A percentile compares a stretch with the other conserved stretches of the same genome.
These are phyloP conservation scores for Metschnikowia henanensis DNA, from an alignment of 805 yeast genomes.

Conservation along the genomic window DNA sequence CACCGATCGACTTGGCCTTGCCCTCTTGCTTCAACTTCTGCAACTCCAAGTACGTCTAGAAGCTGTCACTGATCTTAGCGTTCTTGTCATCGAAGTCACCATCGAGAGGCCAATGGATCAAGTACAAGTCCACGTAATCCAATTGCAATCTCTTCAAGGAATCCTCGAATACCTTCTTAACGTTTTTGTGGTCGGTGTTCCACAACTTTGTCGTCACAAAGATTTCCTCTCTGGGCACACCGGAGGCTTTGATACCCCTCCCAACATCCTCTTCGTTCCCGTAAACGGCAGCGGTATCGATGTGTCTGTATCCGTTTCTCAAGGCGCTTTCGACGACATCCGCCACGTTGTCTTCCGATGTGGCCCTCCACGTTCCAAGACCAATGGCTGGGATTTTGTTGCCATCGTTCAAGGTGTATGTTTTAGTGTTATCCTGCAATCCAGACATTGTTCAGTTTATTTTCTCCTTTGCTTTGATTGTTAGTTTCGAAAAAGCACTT, in stretches of 20 bases:
- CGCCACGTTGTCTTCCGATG: constrained; percentile 49
- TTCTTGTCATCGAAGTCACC: constrained; percentile 27
- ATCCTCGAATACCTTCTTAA: constrained; percentile 53
- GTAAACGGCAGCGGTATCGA: constrained; percentile 18
- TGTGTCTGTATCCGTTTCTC: constrained; percentile 28
- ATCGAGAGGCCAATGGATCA: constrained; percentile 60
- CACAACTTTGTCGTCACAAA: constrained; percentile 74
- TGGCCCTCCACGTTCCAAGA: constrained; percentile 57
- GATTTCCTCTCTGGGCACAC: constrained; percentile 54
- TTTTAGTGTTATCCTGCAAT: constrained; percentile 12
- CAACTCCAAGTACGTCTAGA: constrained; percentile 38
- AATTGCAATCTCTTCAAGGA: constrained; percentile 59
- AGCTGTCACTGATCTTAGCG: constrained; percentile 25
- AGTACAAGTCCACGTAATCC: constrained; percentile 68
- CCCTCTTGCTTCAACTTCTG: constrained; percentile 56
- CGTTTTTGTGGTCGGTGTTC: constrained; percentile 55
- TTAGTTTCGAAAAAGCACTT: too few species aligned
- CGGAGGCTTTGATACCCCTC: constrained; percentile 16
- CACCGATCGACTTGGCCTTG: constrained; percentile 55
- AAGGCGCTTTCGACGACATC: constrained; percentile 60
- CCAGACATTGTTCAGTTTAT: constrained; percentile 6
- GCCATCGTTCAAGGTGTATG: constrained; percentile 15
- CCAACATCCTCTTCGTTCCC: constrained; percentile 19
- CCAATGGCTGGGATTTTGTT: constrained; percentile 18
- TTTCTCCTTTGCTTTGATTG: neutral